A percentile compares a stretch with the other conserved stretches of the same genome.
These are phyloP conservation scores for Globisporangium heterothallicum DNA, from an alignment of 352 stramenopile genomes.

Conservation along the genomic window DNA sequence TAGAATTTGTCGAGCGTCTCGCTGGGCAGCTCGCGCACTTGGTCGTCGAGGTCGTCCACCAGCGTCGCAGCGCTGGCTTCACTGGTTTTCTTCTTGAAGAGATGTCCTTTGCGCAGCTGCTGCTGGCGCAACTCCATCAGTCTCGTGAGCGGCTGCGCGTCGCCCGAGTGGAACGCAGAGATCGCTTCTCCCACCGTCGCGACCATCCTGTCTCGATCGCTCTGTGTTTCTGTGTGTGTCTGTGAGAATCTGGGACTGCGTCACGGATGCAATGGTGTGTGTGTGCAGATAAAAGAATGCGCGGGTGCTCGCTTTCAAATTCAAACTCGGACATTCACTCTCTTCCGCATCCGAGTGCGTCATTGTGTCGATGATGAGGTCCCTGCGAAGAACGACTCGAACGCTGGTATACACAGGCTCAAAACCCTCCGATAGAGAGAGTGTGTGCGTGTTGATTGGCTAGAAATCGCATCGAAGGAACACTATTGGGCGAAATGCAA, in stretches of 20 bases:
- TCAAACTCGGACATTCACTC: conserved; percentile 7
- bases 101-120: conserved; percentile 20
- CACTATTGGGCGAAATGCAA: conserved; percentile 6
- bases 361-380: too few relatives aligned
- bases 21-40: conserved; percentile 45
- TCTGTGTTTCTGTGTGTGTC: conserved; percentile 14
- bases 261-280: too few relatives aligned
- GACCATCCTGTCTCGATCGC: conserved; percentile 7
- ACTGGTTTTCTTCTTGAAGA: conserved; percentile 22
- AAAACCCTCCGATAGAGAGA: neutral
- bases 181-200: conserved; percentile 33
- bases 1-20: conserved; percentile 49
- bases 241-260: too few relatives aligned
- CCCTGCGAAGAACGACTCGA: neutral
- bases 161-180: conserved; percentile 27
- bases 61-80: conserved; percentile 8
- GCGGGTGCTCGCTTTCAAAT: conserved; percentile 7
- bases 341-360: too few relatives aligned
- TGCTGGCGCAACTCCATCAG: conserved; percentile 30
- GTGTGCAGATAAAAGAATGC: conserved; percentile 7
- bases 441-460: neutral
- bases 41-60: conserved; percentile 31
- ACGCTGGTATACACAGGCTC: neutral
- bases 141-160: conserved; percentile 26
- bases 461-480: neutral